Conservation (phyloP, 768 basidiomycete species). For the Postia placenta region DNA sequence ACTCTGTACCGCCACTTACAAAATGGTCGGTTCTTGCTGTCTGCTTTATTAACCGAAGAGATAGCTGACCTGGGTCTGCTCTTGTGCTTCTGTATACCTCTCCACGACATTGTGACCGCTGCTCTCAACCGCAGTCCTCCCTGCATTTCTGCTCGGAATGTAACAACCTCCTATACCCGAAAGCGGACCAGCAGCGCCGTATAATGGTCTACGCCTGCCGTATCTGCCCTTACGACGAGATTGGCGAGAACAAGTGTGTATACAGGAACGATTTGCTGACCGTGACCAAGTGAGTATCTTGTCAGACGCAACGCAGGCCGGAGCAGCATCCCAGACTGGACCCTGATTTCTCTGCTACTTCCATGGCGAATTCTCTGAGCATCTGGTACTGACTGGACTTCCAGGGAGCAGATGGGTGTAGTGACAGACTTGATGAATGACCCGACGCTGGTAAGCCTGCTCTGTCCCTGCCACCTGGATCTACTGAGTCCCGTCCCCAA, state of each 20-base stretch:
- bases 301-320: neutral
- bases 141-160: slow-evolving; percentile 92
- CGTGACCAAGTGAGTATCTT: slow-evolving; percentile 70
- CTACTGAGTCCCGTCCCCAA: neutral
- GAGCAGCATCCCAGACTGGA: no score
- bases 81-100: no score
- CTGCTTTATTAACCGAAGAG: no score
- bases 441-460: slow-evolving; percentile 67
- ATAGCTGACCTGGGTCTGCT: no score
- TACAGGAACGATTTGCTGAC: slow-evolving; percentile 92
- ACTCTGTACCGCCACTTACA: no score
- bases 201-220: slow-evolving; percentile 89
- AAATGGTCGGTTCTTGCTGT: no score
- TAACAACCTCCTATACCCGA: slow-evolving; percentile 91
- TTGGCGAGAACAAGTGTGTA: slow-evolving; percentile 82
- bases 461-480: neutral
- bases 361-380: no score
- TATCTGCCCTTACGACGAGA: slow-evolving; percentile 84
- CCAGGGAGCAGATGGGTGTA: slow-evolving; percentile 89
- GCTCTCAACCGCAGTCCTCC: slow-evolving; percentile 47
- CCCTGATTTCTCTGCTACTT: no score
- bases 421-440: slow-evolving; percentile 85
- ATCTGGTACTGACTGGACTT: slow-evolving; percentile 1
- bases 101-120: neutral
- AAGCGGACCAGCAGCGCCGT: slow-evolving; percentile 81